Base-by-base conservation (phyloP, 2,329 filamentous ascomycete species). In the Penicillium sp. region DNA sequence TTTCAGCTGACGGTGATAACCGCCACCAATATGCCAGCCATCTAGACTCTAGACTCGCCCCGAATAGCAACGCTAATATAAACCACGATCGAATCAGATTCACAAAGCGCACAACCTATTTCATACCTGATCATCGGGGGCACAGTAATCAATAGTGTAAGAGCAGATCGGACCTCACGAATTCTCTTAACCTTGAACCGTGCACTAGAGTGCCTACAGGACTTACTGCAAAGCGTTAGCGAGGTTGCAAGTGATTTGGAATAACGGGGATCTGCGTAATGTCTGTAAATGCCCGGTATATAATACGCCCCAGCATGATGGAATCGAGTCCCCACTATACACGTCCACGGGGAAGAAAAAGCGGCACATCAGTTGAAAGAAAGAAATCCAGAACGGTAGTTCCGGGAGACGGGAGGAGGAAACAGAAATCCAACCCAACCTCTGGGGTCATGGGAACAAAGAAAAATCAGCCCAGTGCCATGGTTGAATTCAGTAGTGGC, bases 131-230 rank as follows among this genome's bases (percentile, higher is more conserved):
- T 55, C 50, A 53, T 27, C 56, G 33, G 44, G 45, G 52, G 14
- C 40, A 45, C 51, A 49, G 49, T 35, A 51, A 49, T 59, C 54
- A 54, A 57, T 55, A 55, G 51, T 57, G 49, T 47, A 51, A 46
- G 18, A 31, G 4, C 29, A 47, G 29, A 42, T 52, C 49, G 45
- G 18, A 18, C 15, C 33, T 37, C 23, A 41, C 14, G 22, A 49
- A 27, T 25, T 26, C 31, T 23, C 23, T 25, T 41, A 43, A 55
- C 51, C 50, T 35, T 48, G 48, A 57, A 53, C 48, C 26, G 44
- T 29, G 14, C 26, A 49, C 33, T 35, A 46, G 46, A 54, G 33
- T 55, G 23, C 22, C 22, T 11, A 48, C 29, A 25, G 43, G 23
- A 29, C 4, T 45, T 45, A 45, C 43, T 20, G 8, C 11, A 45